Evolutionary conservation across 495 filamentous ascomycete species (phyloP).

Genomic region (Filosporella fistucella): DNA sequence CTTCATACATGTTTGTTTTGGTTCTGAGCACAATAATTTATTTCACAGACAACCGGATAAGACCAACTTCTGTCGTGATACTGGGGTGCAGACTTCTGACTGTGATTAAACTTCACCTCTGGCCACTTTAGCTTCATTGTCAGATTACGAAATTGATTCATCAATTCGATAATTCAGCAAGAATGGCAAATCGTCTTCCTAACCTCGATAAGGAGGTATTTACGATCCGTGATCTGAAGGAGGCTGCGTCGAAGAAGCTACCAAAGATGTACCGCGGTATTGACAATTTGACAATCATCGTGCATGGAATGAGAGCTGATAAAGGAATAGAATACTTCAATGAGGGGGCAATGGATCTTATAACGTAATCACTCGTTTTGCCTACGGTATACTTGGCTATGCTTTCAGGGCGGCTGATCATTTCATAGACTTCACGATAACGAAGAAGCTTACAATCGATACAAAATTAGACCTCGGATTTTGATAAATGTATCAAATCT

Average conservation of each 20-base stretch:
- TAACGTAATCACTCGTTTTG: slow-evolving; percentile 10
- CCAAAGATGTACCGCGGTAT: slow-evolving; percentile 8
- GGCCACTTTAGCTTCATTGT: no score
- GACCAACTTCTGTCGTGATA: no score
- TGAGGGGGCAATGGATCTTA: slow-evolving; percentile 23
- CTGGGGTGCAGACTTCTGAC: no score
- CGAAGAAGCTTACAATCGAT: slow-evolving; percentile 44
- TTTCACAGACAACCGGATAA: no score
- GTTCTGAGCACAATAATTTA: no score
- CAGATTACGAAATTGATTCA: no score
- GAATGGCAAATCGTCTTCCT: slow-evolving; percentile 8
- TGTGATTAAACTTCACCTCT: no score
- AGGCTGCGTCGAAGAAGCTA: slow-evolving; percentile 5
- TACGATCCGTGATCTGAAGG: slow-evolving; percentile 6
- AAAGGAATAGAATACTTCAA: slow-evolving; percentile 24
- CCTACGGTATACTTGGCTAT: no score
- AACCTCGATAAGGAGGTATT: neutral
- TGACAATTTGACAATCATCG: neutral
- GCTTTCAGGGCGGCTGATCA: neutral
- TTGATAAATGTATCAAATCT: slow-evolving; percentile 46
- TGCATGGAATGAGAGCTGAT: neutral
- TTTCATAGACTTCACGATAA: slow-evolving; percentile 43
- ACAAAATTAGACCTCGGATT: slow-evolving; percentile 51
- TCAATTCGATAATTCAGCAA: no score
- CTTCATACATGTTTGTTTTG: no score